Percentiles rank a stretch among this genome's conserved stretches.
phyloP scores from a whole-genome alignment of 805 yeast genomes.

The Suhomyces canberraensis region DNA sequence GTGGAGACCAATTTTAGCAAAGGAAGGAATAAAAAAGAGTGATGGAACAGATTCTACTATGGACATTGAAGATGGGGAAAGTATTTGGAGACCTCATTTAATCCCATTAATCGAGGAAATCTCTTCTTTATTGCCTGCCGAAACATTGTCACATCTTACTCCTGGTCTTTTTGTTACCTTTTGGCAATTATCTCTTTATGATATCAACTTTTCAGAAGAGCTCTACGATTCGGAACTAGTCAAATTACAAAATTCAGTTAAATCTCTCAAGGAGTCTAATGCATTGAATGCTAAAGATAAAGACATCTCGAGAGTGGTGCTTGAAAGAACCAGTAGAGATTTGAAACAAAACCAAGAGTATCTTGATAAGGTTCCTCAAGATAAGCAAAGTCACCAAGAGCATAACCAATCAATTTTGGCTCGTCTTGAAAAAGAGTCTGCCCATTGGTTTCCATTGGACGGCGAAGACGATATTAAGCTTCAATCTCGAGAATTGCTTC shows the following conservation, averaged over 20 bases:
- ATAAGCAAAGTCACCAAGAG: conserved; percentile 42
- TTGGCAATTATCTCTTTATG: conserved; percentile 74
- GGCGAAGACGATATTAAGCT: conserved; percentile 9
- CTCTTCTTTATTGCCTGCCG: conserved; percentile 10
- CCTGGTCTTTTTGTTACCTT: conserved; percentile 54
- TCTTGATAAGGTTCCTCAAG: conserved; percentile 30
- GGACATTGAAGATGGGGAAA: neutral
- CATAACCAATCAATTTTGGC: conserved; percentile 32
- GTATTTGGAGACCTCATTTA: conserved; percentile 4
- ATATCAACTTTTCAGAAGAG: conserved; percentile 52
- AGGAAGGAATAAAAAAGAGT: conserved; percentile 14
- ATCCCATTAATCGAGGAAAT: conserved; percentile 4
- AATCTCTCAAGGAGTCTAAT: conserved; percentile 35
- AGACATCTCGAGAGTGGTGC: conserved; percentile 15
- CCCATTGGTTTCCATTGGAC: conserved; percentile 38
- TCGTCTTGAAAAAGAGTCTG: conserved; percentile 25
- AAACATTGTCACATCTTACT: conserved; percentile 25
- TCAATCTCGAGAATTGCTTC: conserved; percentile 40
- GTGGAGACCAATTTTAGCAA: conserved; percentile 57
- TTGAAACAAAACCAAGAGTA: conserved; percentile 22
- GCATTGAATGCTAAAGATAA: conserved; percentile 23
- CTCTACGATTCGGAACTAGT: conserved; percentile 49
- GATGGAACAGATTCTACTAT: neutral
- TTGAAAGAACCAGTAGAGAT: conserved; percentile 24
- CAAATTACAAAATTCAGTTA: conserved; percentile 35